Evolutionary conservation across 495 filamentous ascomycete genomes (phyloP), one percentile per base, ranked within the genome.

Genomic region (Xylaria grammica): DNA sequence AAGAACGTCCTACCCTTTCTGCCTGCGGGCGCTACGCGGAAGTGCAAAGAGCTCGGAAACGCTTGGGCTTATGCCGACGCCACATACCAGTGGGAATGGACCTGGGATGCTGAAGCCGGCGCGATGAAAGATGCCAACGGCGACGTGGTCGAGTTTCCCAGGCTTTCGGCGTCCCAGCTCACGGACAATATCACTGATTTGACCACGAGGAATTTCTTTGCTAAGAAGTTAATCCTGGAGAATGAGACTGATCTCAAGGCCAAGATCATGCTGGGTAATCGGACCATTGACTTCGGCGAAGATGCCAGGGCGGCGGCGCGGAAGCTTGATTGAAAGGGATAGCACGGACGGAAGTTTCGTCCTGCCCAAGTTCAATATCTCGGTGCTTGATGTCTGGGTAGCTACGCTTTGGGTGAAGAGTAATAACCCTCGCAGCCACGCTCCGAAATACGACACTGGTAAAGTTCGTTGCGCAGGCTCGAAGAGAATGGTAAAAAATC

Each of bases 41-140:
- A 67, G 17, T 71, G 68, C 62, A 73, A 73, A n/a, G 71, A 40
- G 51, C 57, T 73, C 27, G 65, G 53, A 24, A 73, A 73, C 59
- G 69, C 71, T 1, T 73, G 71, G 71, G 71, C 71, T 22, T 71
- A 61, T 54, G 60, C 38, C 26, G 71, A 71, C 48, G 49, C 66
- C 15, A 60, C 59, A 45, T 69, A 67, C 48, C 30, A 59, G 45
- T 73, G 62, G 59, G 71, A 71, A 32, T 73, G 68, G 71, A 63
- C 62, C 40, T 73, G 68, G 68, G 66, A 73, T 46, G 48, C 60
- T 8, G 7, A 58, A 34, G 60, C 68, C 8, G 69, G 75, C 24
- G 71, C 76, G 62, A 74, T 83, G 75, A 71, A 79, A 55, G 76
- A 83, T 61, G 54, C 48, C 0, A 58, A 38, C 24, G 79, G 79